These are phyloP conservation scores for Psophocarpus tetragonolobus DNA, from an alignment of 306 rosid genomes.

Conservation along the genomic window DNA sequence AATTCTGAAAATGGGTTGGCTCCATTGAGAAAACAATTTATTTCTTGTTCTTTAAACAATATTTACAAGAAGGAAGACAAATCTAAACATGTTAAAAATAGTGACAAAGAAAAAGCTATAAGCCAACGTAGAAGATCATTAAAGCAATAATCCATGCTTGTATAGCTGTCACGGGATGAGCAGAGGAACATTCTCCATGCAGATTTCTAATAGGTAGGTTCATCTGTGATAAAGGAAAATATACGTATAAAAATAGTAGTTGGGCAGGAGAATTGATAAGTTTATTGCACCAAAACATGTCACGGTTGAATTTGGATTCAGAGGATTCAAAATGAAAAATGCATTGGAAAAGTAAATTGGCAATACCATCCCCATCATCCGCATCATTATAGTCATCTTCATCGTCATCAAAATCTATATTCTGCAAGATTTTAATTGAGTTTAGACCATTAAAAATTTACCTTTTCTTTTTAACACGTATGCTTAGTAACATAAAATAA, in stretches of 20 bases:
- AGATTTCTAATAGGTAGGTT: conserved; percentile 24
- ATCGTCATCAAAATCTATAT: conserved; percentile 54
- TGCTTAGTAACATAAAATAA: background rate
- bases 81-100: background rate
- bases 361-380: conserved; percentile 49
- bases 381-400: conserved; percentile 47
- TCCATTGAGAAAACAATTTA: too few relatives aligned
- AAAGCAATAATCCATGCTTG: background rate
- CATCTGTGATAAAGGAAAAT: conserved; percentile 45
- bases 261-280: conserved; percentile 5
- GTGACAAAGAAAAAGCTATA: background rate
- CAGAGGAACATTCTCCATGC: conserved; percentile 20
- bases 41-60: background rate
- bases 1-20: background rate
- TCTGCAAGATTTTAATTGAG: conserved; percentile 44
- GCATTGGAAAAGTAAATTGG: conserved; percentile 19
- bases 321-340: background rate
- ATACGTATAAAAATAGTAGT: background rate
- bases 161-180: background rate
- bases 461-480: background rate
- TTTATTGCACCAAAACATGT: background rate
- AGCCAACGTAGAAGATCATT: background rate
- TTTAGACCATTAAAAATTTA: background rate
- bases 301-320: background rate
- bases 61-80: background rate